These are phyloP conservation scores for Boletus tomentosulus DNA, from an alignment of 768 basidiomycete genomes.

Conservation along the genomic window DNA sequence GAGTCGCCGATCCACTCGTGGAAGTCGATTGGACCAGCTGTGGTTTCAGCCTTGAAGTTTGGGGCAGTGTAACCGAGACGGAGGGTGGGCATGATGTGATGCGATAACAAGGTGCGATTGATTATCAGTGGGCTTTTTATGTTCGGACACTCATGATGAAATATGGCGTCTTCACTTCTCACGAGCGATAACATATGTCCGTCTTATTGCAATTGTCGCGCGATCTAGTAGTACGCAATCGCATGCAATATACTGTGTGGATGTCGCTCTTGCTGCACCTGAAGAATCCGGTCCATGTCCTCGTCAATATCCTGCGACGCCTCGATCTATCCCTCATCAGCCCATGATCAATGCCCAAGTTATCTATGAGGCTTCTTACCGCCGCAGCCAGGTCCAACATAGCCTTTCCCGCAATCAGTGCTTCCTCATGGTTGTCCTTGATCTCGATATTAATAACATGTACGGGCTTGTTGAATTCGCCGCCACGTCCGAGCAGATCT, in stretches of 20 bases:
- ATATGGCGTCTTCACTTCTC: conserved; percentile 62
- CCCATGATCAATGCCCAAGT: not conserved
- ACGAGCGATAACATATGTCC: conserved; percentile 36
- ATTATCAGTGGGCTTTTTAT: conserved; percentile 12
- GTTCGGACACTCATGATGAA: conserved; percentile 18
- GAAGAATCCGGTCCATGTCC: conserved; percentile 84
- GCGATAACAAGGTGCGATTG: conserved; percentile 1
- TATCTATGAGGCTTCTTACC: conserved; percentile 37
- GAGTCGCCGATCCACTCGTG: conserved; percentile 88
- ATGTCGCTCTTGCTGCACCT: conserved; percentile 80
- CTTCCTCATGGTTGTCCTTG: conserved; percentile 99
- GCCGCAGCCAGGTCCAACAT: conserved; percentile 88
- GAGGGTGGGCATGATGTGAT: conserved; percentile 44
- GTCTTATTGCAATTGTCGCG: conserved; percentile 10
- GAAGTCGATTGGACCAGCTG: conserved; percentile 82
- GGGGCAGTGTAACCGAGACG: conserved; percentile 88
- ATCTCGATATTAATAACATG: conserved; percentile 98
- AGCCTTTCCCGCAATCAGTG: conserved; percentile 90
- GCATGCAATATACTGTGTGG: conserved; percentile 90
- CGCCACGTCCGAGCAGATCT: conserved; percentile 86
- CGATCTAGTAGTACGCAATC: conserved; percentile 75
- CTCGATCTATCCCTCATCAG: conserved; percentile 64
- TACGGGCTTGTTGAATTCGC: conserved; percentile 90
- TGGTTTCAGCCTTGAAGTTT: conserved; percentile 89
- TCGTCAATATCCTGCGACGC: conserved; percentile 81